These are phyloP conservation scores for Penicillium decumbens DNA, from an alignment of 2,329 filamentous ascomycete genomes.

Conservation along the genomic window DNA sequence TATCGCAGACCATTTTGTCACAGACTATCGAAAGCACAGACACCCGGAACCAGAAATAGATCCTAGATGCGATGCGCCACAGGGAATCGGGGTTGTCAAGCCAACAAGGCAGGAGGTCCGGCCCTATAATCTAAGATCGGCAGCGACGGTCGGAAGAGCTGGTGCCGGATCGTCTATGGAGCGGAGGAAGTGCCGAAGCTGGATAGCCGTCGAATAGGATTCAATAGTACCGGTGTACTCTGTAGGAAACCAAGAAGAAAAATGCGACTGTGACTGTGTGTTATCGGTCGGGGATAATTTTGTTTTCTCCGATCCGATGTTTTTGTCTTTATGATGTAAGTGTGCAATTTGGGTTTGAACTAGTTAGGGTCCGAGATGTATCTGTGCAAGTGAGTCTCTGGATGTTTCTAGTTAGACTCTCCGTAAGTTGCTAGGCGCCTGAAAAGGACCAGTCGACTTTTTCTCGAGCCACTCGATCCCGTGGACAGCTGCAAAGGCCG, in stretches of 20 bases:
- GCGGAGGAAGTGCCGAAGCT: constrained; percentile 12
- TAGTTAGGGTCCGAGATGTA: not conserved
- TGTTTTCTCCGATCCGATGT: not conserved
- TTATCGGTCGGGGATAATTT: not conserved
- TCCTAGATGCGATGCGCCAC: not conserved
- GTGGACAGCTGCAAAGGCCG: constrained; percentile 9
- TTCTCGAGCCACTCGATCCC: constrained; percentile 6
- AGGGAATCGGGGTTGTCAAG: not conserved
- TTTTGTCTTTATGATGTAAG: not conserved
- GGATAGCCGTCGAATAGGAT: constrained; percentile 1
- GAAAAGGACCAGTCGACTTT: not conserved
- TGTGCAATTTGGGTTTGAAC: not conserved
- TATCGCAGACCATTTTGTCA: not conserved
- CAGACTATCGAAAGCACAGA: constrained; percentile 1
- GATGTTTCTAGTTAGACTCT: not conserved
- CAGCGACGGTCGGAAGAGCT: not conserved
- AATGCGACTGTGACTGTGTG: constrained; percentile 17
- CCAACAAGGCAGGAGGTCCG: not conserved
- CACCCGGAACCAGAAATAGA: not conserved
- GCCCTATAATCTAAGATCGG: not conserved
- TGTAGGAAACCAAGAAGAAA: constrained; percentile 1
- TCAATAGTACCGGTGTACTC: constrained; percentile 2
- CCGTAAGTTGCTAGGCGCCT: not conserved
- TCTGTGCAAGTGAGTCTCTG: not conserved
- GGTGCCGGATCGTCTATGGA: constrained; percentile 11